A percentile compares a stretch with the other conserved stretches of the same genome.
Evolutionary conservation across 108 stramenopile genomes (phyloP).

Genomic region (Hondaea fermentalgiana): DNA sequence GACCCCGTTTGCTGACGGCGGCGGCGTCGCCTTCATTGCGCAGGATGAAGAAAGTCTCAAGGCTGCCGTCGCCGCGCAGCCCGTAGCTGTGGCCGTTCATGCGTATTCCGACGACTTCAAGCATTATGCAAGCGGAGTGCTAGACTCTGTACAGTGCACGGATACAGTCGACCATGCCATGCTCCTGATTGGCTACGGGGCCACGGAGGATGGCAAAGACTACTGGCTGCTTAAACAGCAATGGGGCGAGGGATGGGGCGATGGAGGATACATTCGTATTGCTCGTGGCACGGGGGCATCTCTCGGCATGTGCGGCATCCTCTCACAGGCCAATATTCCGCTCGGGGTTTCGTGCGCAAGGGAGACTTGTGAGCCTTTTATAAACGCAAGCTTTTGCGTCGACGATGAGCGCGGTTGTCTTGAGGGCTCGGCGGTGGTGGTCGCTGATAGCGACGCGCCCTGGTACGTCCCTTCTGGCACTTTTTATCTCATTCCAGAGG

Average conservation of each 20-base stretch:
- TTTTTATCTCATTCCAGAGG: neutral
- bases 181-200: slow-evolving; percentile 85
- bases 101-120: slow-evolving; percentile 31
- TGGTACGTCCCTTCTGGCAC: neutral
- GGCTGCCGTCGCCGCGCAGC: slow-evolving; percentile 46
- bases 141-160: slow-evolving; percentile 29
- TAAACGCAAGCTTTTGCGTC: neutral
- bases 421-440: neutral
- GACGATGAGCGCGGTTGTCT: neutral
- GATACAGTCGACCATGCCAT: slow-evolving; percentile 84
- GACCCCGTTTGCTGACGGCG: neutral
- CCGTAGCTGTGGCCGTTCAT: slow-evolving; percentile 40
- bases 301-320: neutral
- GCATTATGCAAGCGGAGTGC: slow-evolving; percentile 30
- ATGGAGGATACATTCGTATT: slow-evolving; percentile 72
- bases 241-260: slow-evolving; percentile 81
- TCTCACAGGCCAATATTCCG: neutral
- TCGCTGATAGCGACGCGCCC: neutral
- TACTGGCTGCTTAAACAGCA: slow-evolving; percentile 71
- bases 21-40: neutral
- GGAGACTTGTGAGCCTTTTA: neutral
- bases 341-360: neutral
- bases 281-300: neutral
- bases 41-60: slow-evolving; percentile 59
- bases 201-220: slow-evolving; percentile 50